Conservation (phyloP, 768 basidiomycete genomes). For the Phanerochaete sordida region DNA sequence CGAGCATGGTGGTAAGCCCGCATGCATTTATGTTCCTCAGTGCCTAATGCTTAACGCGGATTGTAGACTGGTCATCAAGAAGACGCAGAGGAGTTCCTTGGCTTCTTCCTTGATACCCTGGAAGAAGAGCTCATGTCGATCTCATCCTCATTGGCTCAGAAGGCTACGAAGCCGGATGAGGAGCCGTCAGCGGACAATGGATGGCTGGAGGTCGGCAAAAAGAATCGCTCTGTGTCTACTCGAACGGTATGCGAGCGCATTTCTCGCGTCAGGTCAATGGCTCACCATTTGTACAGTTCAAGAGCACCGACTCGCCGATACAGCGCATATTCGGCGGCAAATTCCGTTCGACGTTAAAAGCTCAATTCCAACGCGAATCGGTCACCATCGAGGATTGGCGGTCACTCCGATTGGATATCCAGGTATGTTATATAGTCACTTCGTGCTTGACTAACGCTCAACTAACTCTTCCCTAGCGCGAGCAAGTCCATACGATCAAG, state of each 20-base stretch:
- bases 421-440: slow-evolving; percentile 39
- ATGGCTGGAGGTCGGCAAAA: slow-evolving; percentile 93
- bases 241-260: slow-evolving; percentile 63
- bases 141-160: slow-evolving; percentile 40
- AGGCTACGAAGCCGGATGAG: slow-evolving; percentile 25
- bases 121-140: slow-evolving; percentile 86
- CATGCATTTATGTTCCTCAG: not conserved
- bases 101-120: slow-evolving; percentile 91
- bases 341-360: slow-evolving; percentile 78
- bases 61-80: slow-evolving; percentile 87
- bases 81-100: slow-evolving; percentile 98
- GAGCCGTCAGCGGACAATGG: slow-evolving; percentile 50
- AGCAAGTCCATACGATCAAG: slow-evolving; percentile 71
- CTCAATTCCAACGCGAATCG: slow-evolving; percentile 81
- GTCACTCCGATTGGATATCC: slow-evolving; percentile 84
- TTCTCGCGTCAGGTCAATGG: not conserved
- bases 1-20: slow-evolving; percentile 77
- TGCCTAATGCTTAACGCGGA: not conserved
- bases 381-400: slow-evolving; percentile 92
- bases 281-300: slow-evolving; percentile 45
- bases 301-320: slow-evolving; percentile 80
- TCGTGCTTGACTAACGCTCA: not conserved
- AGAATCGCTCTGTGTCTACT: slow-evolving; percentile 76
- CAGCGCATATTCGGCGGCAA: slow-evolving; percentile 93
- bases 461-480: slow-evolving; percentile 41